Percentiles rank a stretch among this genome's conserved stretches.
phyloP scores from a whole-genome alignment of 768 basidiomycete genomes.

The Bullera alba region DNA sequence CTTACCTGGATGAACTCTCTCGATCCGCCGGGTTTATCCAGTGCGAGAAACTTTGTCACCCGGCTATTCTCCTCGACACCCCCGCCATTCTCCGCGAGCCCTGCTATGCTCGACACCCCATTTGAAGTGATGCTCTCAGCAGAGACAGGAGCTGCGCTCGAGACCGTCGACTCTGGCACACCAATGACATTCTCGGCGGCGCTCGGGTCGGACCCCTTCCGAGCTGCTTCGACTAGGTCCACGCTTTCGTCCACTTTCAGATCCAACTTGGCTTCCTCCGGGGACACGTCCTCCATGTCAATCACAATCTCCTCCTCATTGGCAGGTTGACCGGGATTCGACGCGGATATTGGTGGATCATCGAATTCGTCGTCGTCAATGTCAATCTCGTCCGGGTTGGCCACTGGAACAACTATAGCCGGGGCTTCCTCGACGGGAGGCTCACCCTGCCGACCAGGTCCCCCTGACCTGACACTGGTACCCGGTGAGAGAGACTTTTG shows the following conservation, averaged over 20 bases:
- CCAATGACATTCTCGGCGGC: slow-evolving; percentile 22
- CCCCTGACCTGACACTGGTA: not conserved
- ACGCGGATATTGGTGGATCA: not conserved
- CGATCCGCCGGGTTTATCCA: slow-evolving; percentile 75
- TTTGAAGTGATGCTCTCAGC: not conserved
- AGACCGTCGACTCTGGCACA: not conserved
- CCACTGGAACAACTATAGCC: not conserved
- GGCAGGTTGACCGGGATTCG: not conserved
- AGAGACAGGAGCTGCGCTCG: too few species aligned
- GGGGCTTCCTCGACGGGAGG: slow-evolving; percentile 1
- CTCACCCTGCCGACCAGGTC: not conserved
- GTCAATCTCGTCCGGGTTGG: slow-evolving; percentile 43
- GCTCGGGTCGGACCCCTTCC: slow-evolving; percentile 16
- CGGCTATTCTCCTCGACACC: slow-evolving; percentile 24
- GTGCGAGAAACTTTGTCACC: slow-evolving; percentile 72
- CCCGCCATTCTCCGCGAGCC: slow-evolving; percentile 7
- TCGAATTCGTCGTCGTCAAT: slow-evolving; percentile 20
- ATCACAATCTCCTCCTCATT: slow-evolving; percentile 41
- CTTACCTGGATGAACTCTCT: slow-evolving; percentile 74
- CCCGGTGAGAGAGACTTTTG: not conserved
- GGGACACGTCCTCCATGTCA: slow-evolving; percentile 3
- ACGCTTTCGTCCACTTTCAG: slow-evolving; percentile 33
- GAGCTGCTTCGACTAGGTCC: slow-evolving; percentile 37
- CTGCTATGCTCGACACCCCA: not conserved
- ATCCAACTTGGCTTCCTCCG: slow-evolving; percentile 11